Base-by-base conservation (phyloP, 2,329 filamentous ascomycete genomes). In the Botryotinia calthae region DNA sequence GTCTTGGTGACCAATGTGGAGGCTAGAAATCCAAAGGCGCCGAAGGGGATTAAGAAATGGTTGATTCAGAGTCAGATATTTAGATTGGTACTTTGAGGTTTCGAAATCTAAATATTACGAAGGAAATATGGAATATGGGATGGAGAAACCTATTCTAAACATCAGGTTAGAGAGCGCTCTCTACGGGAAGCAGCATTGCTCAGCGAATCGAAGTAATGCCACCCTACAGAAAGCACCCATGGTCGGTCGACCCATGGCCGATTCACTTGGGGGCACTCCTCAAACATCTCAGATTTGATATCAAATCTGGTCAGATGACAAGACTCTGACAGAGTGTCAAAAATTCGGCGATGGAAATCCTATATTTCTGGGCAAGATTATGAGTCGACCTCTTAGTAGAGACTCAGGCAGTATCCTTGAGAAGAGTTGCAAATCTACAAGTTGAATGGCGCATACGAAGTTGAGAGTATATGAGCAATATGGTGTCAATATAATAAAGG, bases 1-100 rank as follows among this genome's bases (percentile, higher is more conserved):
- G 87, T 97, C 37, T 84, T 97, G 71, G 92, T 95, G 54, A 93
- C 94, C 12, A 93, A 93, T 82, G 87, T 89, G 87, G 87, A 90
- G 76, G 82, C 85, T 0, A 84, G 86, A 76, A 84, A 83, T 7
- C 83, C 83, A 72, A 89, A 88, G 75, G 85, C 87, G 51, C 81
- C 86, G 3, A 86, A 86, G 73, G 85, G 85, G 1, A 78, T 85
- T 70, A 87, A 86, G 79, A 85, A 85, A 76, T 93, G 90, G 86
- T 82, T 94, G 72, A 88, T 93, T 77, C 86, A 90, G 79, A 92
- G 89, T 75, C 91, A 94, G 82, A 93, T 90, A 79, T 93, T 93
- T 78, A 86, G 91, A 72, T 76, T 86, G 37, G 71, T 79, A 20
- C 58, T 79, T 62, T 79, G 63, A 78, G 44, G 14, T 34, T n/a